phyloP scores from a whole-genome alignment of 306 rosid genomes.

The Fragaria vesca region DNA sequence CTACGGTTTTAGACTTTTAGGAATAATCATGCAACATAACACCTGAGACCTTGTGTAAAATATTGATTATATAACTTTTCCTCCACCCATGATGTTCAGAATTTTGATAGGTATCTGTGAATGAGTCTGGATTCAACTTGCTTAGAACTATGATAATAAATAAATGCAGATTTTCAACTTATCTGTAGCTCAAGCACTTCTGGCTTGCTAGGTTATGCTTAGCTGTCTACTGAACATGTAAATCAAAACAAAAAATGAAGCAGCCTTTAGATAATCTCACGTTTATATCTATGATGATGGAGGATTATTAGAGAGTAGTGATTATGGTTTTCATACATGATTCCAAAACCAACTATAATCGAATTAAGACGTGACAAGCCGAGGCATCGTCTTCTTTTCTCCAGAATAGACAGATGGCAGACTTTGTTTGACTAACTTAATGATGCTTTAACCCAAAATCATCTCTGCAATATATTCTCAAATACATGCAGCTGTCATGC shows the following conservation, averaged over 20 bases:
- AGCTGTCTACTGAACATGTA: neutral
- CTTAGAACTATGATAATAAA: neutral
- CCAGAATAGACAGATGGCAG: neutral
- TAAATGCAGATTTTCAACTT: neutral
- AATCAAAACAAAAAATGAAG: neutral
- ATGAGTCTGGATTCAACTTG: neutral
- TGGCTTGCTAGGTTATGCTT: neutral
- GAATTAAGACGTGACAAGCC: neutral
- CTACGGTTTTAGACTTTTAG: neutral
- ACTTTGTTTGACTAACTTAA: neutral
- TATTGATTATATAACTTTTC: neutral
- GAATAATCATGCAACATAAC: neutral
- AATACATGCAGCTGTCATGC: neutral
- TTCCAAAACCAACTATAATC: neutral
- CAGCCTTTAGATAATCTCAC: neutral
- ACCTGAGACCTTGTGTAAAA: neutral
- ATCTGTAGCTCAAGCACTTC: neutral
- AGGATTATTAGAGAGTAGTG: neutral
- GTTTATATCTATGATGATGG: neutral
- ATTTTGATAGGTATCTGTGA: neutral
- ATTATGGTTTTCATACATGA: neutral
- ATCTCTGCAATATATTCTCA: neutral
- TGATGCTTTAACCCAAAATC: neutral
- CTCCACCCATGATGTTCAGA: neutral
- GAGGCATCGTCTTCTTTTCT: neutral